phyloP scores from a whole-genome alignment of 108 stramenopile genomes.

The Nannochloropsis gaditana region DNA sequence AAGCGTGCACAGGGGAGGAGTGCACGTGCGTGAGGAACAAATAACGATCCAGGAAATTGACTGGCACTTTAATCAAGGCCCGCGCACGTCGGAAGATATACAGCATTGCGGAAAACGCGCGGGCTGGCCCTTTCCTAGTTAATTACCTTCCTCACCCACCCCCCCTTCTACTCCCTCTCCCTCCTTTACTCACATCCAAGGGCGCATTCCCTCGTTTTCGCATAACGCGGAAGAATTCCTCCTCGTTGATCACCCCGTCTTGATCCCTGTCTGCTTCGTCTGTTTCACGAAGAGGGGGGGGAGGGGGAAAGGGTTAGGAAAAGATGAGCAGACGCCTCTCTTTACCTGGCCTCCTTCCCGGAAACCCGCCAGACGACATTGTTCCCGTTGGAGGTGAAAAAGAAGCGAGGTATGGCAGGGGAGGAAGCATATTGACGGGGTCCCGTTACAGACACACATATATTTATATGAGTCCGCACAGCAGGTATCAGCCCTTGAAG shows the following conservation, averaged over 20 bases:
- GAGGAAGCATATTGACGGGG: too few relatives aligned
- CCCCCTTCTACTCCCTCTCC: background rate
- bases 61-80: background rate
- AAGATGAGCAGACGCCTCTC: background rate
- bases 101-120: too few relatives aligned
- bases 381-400: too few relatives aligned
- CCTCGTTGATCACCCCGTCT: slow-evolving; percentile 55
- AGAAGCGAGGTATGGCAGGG: too few relatives aligned
- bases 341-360: background rate
- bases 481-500: background rate
- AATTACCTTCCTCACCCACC: too few relatives aligned
- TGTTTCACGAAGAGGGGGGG: background rate
- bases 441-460: too few relatives aligned
- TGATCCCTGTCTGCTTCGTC: slow-evolving; percentile 56
- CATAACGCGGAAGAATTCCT: slow-evolving; percentile 56
- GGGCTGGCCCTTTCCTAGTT: too few relatives aligned
- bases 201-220: slow-evolving; percentile 30
- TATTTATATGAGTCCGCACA: background rate
- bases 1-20: background rate
- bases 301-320: background rate
- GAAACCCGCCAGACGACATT: too few relatives aligned
- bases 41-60: background rate
- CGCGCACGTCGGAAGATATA: too few relatives aligned
- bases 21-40: background rate
- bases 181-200: slow-evolving; percentile 18